Evolutionary conservation across 257 asterid species (phyloP), one percentile per base, ranked within the genome.

Genomic region (Forsythia suspensa): DNA sequence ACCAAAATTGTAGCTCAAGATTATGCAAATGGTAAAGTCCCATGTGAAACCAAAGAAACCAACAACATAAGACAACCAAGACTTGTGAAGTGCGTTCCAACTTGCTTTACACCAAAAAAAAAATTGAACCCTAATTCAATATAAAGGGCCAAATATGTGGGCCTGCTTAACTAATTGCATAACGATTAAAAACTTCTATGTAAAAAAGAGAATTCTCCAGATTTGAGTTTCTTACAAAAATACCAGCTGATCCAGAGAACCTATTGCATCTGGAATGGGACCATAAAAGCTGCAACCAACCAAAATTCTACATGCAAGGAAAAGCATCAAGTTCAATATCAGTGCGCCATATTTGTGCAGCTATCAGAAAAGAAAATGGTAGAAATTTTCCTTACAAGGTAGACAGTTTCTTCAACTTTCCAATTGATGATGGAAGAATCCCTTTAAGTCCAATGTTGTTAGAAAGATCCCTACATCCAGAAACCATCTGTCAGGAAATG

Each of bases 251-350:
- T 82, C 82, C 68, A 95, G 92, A 74, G 97, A 89, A 72, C 98
- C 98, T 42, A 95, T 78, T 71, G 98, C 83, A 76, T 89, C 90
- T 1, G 97, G 98, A 77, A 94, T 94, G 59, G 90, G 92, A 59
- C 98, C 98, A 37, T 73, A 94, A 75, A 94, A 91, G 86, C 94
- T 85, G 89, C 98, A 92, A 61, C 97, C 93, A 34, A 94, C 81
- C 90, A 95, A 86, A 73, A 93, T 88, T 84, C 99, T 95, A 79
- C 91, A 78, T 40, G 79, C 55, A 84, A 67, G 57, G 21, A 70
- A 55, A 77, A 36, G n/a, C 5, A 73, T 18, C 55, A 5, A 37
- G 76, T 80, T 46, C 37, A 78, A 59, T 34, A 15, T 34, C 68
- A 52, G 79, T 71, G 67, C 37, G 59, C n/a, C 55, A 83, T 24